Conservation (phyloP, 106 monocot genomes). For the Allium fistulosum region DNA sequence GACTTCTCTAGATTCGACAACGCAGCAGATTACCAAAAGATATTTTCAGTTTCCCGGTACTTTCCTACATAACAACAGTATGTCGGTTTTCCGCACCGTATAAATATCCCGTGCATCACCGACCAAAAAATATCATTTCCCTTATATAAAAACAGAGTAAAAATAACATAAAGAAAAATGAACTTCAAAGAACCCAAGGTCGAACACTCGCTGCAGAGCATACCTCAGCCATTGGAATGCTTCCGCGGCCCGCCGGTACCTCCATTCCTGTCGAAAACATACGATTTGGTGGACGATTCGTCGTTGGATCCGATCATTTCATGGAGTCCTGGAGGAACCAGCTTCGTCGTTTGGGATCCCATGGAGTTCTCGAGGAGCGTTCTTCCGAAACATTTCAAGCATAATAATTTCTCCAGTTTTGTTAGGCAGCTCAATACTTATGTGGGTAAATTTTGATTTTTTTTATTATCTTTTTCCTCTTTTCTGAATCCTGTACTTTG, state of each 20-base stretch:
- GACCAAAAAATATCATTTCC: no score
- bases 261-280: constrained; percentile 41
- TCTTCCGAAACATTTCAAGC: constrained; percentile 64
- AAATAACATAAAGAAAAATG: not conserved
- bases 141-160: no score
- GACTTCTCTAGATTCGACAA: no score
- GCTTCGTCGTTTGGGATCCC: constrained; percentile 46
- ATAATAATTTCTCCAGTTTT: constrained; percentile 98
- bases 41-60: no score
- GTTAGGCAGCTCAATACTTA: constrained; percentile 79
- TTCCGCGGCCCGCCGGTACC: constrained; percentile 13
- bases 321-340: constrained; percentile 18
- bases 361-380: constrained; percentile 25
- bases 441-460: constrained; percentile 15
- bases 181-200: not conserved
- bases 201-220: not conserved
- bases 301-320: constrained; percentile 24
- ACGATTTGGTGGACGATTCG: constrained; percentile 29
- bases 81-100: no score
- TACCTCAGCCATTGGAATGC: constrained; percentile 21
- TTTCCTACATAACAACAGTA: no score
- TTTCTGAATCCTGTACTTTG: constrained; percentile 5
- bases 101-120: no score
- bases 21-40: no score
- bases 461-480: not conserved